Conservation (phyloP, 768 basidiomycete species). For the Serendipita indica region DNA sequence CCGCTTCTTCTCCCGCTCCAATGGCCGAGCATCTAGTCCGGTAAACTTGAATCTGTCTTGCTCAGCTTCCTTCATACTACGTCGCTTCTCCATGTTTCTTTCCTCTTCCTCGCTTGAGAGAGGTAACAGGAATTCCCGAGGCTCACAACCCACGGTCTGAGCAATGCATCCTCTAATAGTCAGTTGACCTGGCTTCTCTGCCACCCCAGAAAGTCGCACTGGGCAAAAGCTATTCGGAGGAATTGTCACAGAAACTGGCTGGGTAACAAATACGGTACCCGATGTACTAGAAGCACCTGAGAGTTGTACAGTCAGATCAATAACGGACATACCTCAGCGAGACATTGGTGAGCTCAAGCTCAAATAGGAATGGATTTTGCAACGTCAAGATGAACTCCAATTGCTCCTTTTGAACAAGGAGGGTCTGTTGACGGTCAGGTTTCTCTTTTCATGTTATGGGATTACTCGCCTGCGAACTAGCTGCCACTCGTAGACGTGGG, state of each 20-base stretch:
- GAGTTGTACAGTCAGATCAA: slow-evolving; percentile 12
- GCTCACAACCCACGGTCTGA: slow-evolving; percentile 56
- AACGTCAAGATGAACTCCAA: slow-evolving; percentile 72
- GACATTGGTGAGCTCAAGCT: slow-evolving; percentile 72
- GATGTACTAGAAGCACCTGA: slow-evolving; percentile 42
- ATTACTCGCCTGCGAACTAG: slow-evolving; percentile 38
- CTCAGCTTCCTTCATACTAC: slow-evolving; percentile 50
- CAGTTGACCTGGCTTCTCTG: slow-evolving; percentile 50
- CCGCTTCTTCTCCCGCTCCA: slow-evolving; percentile 8
- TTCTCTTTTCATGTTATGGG: slow-evolving; percentile 7
- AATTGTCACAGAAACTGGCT: slow-evolving; percentile 45
- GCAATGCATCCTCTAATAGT: slow-evolving; percentile 64
- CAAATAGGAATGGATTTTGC: slow-evolving; percentile 87
- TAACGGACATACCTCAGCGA: slow-evolving; percentile 48
- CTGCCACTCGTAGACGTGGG: slow-evolving; percentile 44
- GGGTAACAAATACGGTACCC: slow-evolving; percentile 59
- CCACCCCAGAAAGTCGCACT: slow-evolving; percentile 52
- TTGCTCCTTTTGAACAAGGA: slow-evolving; percentile 69
- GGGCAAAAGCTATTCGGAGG: slow-evolving; percentile 64
- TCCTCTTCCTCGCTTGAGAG: slow-evolving; percentile 59
- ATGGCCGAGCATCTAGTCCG: slow-evolving; percentile 53
- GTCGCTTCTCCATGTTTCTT: slow-evolving; percentile 29
- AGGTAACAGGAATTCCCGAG: slow-evolving; percentile 63
- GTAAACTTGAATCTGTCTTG: slow-evolving; percentile 52
- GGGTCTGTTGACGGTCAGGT: slow-evolving; percentile 28